These are phyloP conservation scores for Sanghuangporus baumii DNA, from an alignment of 1,284 basidiomycete species.

Conservation along the genomic window DNA sequence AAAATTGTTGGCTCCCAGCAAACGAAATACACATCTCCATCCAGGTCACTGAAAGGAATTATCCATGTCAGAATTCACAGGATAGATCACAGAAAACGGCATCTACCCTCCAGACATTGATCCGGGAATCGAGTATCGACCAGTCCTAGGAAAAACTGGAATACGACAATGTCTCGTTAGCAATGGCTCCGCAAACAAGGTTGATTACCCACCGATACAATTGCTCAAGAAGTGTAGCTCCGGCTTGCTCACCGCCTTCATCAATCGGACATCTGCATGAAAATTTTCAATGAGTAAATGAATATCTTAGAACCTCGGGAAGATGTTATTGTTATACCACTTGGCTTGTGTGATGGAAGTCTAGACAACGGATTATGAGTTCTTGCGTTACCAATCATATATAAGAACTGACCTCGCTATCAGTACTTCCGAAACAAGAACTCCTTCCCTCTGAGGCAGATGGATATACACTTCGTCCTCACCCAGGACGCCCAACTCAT, in stretches of 20 bases:
- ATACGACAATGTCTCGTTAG: background rate
- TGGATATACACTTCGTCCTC: constrained; percentile 27
- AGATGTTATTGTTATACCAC: constrained; percentile 10
- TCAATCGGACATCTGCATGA: constrained; percentile 22
- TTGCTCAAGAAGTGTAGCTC: constrained; percentile 20
- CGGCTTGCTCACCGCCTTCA: constrained; percentile 22
- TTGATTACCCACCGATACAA: constrained; percentile 22
- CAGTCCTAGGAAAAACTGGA: constrained; percentile 23
- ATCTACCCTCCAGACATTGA: constrained; percentile 24
- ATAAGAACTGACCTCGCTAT: constrained; percentile 16
- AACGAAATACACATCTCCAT: constrained; percentile 25
- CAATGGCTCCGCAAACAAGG: background rate
- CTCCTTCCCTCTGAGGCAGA: constrained; percentile 19
- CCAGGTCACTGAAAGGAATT: constrained; percentile 23
- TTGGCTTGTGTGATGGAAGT: constrained; percentile 23
- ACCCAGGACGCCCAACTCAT: constrained; percentile 21
- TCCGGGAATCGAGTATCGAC: constrained; percentile 22
- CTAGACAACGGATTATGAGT: background rate
- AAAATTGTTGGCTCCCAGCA: constrained; percentile 22
- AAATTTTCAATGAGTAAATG: background rate
- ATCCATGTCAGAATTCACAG: background rate
- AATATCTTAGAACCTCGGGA: background rate
- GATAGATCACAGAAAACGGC: background rate
- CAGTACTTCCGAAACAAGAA: constrained; percentile 20
- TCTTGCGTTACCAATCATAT: background rate